Evolutionary conservation across 2,329 filamentous ascomycete species (phyloP), one percentile per base, ranked within the genome.

Genomic region (Arthrobotrys musiformis): DNA sequence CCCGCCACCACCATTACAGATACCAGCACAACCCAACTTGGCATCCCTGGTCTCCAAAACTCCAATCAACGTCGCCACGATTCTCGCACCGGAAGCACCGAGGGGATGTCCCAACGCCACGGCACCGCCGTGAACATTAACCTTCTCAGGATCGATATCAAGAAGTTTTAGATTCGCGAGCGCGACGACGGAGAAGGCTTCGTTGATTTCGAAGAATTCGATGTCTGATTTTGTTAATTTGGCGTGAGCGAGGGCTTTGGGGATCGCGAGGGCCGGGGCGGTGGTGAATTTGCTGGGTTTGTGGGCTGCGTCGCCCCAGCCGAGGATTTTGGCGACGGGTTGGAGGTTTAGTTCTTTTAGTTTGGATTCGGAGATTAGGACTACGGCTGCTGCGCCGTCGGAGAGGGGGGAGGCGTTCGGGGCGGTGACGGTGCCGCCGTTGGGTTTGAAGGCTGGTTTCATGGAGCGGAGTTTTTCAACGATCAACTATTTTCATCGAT

Each of bases 171-270:
- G 90, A 87, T 99, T 99, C 80, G 95, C 94, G 63, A 99, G 88
- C 42, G 95, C 93, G 79, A 99, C 95, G 60, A 97, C 95, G 79
- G 92, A 95, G 87, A 99, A 99, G 46, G 95, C 95, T 87, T 99
- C 95, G 87, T 99, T 99, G 88, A 99, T 97, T 88, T 99, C 95
- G 84, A 95, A 99, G 81, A 90, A 95, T 82, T 98, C 94, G 73
- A 99, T 88, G 75, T 92, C 88, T n/a, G n/a, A 79, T 91, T 89
- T 81, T 90, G 88, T 70, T 89, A 88, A 79, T 99, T 86, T 92
- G 78, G 95, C 95, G 85, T 99, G 94, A 88, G 94, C 93, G 82
- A 99, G 89, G 73, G 95, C 95, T 88, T 98, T 99, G 84, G 95
- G 95, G 81, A 99, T 96, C 80, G 95, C 95, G 70, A 98, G 89